phyloP scores from a whole-genome alignment of 768 basidiomycete genomes.

The Mycena chlorophos region DNA sequence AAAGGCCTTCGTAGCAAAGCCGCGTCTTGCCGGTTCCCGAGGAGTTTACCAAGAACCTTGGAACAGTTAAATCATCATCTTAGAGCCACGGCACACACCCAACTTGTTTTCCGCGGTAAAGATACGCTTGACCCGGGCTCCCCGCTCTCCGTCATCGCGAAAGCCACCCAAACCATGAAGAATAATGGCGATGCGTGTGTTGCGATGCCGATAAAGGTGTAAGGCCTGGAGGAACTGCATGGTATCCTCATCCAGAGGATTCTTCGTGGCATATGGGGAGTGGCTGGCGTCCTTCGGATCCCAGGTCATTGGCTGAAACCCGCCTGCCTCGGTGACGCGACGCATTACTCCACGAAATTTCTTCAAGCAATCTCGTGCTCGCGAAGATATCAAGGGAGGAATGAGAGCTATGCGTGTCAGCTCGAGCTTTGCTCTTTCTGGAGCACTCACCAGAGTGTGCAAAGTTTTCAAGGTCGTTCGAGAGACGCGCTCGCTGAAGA shows the following conservation, averaged over 20 bases:
- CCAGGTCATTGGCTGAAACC: background rate
- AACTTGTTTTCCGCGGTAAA: background rate
- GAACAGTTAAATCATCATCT: background rate
- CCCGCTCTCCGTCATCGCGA: background rate
- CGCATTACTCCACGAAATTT: too few species aligned
- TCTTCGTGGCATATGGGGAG: too few species aligned
- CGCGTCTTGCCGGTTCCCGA: background rate
- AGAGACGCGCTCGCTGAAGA: background rate
- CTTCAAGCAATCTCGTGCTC: too few species aligned
- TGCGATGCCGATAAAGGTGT: background rate
- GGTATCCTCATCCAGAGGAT: background rate
- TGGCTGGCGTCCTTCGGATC: background rate
- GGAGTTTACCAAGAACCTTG: background rate
- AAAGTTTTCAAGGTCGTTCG: background rate
- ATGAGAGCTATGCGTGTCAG: background rate
- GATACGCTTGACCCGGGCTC: background rate
- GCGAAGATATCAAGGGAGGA: too few species aligned
- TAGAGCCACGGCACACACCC: background rate
- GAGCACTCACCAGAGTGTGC: background rate
- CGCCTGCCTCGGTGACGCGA: too few species aligned
- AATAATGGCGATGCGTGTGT: background rate
- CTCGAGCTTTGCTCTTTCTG: background rate
- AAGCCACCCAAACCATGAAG: background rate
- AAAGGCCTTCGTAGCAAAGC: background rate
- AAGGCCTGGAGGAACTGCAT: background rate